Base-by-base conservation (phyloP, 2,329 filamentous ascomycete species). In the Xylaria sp. region DNA sequence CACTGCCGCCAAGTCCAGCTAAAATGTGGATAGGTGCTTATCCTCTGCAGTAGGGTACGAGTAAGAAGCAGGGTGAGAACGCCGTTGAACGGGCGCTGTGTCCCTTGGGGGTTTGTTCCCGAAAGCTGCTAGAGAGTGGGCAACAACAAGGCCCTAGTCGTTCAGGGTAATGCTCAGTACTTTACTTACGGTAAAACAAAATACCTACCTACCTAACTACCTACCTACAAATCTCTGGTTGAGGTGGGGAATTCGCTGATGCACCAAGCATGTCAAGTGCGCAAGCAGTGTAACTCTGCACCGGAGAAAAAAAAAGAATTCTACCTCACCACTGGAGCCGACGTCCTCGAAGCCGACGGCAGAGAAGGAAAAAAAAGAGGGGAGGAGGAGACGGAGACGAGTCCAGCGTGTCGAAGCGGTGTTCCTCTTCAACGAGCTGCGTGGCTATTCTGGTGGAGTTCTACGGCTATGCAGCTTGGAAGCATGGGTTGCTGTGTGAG, bases 231-330 rank as follows among this genome's bases (percentile, higher is more conserved):
- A 51, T 52, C 34, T 58, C 56, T 64, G 60, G 60, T 49, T 52
- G 53, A 35, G 58, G 60, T 62, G 62, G 62, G 37, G 58, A 62
- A 47, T 30, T 30, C 23, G 23, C 58, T 59, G 57, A 62, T 60
- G 60, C 54, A 39, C 58, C 48, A 39, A 51, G 46, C 57, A 55
- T 16, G 55, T 56, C 48, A 62, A 59, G 60, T 54, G 54, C 18
- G 56, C 63, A 63, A 61, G 60, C 58, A 59, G 60, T 63, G 63
- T 58, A 65, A 65, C 63, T 63, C 56, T 60, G 39, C 51, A 55
- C 58, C 63, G 58, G 63, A 61, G 54, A 63, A 60, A 59, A 23
- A 49, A 49, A 18, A 44, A 19, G 49, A 46, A 46, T 30, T 46
- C 13, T 30, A 46, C 51, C 51, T 54, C 13, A 8, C 39, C 39